Base-by-base conservation (phyloP, 106 monocot genomes). In the Phalaenopsis aphrodite region DNA sequence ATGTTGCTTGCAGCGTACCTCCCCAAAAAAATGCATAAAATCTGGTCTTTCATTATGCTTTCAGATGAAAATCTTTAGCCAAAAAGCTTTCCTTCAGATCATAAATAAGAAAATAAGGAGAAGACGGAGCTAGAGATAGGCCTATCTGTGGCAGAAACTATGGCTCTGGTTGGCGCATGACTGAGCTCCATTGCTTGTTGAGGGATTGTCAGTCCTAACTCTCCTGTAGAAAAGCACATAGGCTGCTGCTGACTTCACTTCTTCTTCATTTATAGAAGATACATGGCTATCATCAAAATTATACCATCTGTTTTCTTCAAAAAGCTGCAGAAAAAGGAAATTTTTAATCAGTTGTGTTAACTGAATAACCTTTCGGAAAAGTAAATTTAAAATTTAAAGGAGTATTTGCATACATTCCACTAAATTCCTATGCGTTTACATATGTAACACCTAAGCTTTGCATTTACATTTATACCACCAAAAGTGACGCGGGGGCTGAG, bases 171-270 rank as follows among this genome's bases (percentile, higher is more conserved):
- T 85, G 42, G 83, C 78, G 67, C 77, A 85, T 24, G 86, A 81
- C 41, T 85, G 88, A 68, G 68, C 84, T 77, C 89, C 94, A 73
- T 89, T 89, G 55, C 86, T 85, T 68, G 82, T 72, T 48, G 87
- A 80, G 16, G 84, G 77, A 74, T 81, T 85, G 74, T 90, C 87
- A 23, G 52, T 78, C 81, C 87, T 89, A 14, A 91, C 85, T 87
- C 98, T 94, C 76, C 93, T 84, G 55, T 93, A 99, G 79, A 99
- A 99, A 36, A 99, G 94, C 72, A 99, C 94, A 85, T 99, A 99
- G n/a, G 98, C 98, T 71, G 98, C 98, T 42, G 89, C 87, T 15
- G 94, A 91, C 78, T 91, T 99, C 77, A 99, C 99, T 4, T 95
- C 95, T 16, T 99, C 99, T 81, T 95, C 95, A 57, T 87, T 91